Evolutionary conservation across 176 grass and related monocot species (phyloP).

Genomic region (Triticum monococcum): DNA sequence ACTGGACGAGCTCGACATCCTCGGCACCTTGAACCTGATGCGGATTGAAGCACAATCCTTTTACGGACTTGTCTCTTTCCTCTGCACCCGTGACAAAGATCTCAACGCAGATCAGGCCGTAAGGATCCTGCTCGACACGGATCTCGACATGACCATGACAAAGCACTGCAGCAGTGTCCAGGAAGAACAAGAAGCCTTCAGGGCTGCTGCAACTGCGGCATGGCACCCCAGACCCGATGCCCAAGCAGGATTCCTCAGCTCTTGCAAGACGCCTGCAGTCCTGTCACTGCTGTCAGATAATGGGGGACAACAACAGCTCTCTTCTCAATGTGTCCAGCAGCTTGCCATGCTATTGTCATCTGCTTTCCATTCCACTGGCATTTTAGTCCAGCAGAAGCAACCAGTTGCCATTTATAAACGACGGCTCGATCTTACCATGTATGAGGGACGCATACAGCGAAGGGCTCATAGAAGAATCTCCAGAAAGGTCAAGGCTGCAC

Average conservation of each 20-base stretch:
- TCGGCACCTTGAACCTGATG: neutral
- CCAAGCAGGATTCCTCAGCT: neutral
- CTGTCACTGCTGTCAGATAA: neutral
- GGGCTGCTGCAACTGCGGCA: neutral
- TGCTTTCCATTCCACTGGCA: neutral
- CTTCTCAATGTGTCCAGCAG: neutral
- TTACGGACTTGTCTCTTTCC: neutral
- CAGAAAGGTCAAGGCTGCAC: neutral
- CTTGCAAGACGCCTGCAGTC: neutral
- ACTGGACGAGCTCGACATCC: neutral
- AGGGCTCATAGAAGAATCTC: neutral
- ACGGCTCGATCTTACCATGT: neutral
- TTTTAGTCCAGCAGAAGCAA: neutral
- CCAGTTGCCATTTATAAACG: neutral
- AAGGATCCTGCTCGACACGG: neutral
- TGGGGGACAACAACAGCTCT: neutral
- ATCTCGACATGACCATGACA: neutral
- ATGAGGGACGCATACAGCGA: neutral
- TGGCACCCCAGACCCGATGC: neutral
- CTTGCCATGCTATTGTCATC: neutral
- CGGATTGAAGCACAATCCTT: neutral
- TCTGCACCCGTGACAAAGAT: neutral
- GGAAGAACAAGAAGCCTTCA: neutral
- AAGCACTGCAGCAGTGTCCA: neutral
- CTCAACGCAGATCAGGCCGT: neutral